A percentile compares a stretch with the other conserved stretches of the same genome.
Conservation (phyloP, 1,139 yeast genomes). For the Geotrichum macrosporum region DNA sequence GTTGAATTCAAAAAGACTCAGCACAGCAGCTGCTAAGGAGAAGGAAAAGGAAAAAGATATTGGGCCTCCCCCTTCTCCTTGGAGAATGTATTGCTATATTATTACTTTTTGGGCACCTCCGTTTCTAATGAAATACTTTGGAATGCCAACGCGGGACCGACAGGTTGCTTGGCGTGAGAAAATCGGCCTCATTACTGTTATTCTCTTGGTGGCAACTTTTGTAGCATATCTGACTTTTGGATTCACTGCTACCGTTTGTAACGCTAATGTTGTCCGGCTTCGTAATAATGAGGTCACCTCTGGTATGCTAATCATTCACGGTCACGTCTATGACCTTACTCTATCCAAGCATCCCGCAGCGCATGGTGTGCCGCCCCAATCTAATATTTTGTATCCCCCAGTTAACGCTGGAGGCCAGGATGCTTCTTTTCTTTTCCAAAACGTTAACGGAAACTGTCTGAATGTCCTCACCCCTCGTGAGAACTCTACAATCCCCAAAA, state of each 20-base stretch:
- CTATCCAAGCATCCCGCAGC: slow-evolving; percentile 74
- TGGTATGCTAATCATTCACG: slow-evolving; percentile 73
- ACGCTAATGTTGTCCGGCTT: slow-evolving; percentile 48
- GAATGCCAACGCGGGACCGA: slow-evolving; percentile 71
- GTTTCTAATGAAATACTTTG: slow-evolving; percentile 64
- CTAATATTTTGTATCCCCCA: slow-evolving; percentile 79
- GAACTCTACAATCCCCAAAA: slow-evolving; percentile 65
- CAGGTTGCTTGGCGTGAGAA: slow-evolving; percentile 98
- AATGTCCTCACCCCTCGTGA: slow-evolving; percentile 71
- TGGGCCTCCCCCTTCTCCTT: slow-evolving; percentile 47
- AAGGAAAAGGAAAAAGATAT: slow-evolving; percentile 7
- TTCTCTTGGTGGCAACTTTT: slow-evolving; percentile 66
- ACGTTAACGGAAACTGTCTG: slow-evolving; percentile 90
- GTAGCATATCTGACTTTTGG: slow-evolving; percentile 90
- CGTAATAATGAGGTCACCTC: slow-evolving; percentile 53
- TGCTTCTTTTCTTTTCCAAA: slow-evolving; percentile 85
- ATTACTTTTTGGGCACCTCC: slow-evolving; percentile 93
- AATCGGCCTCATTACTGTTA: slow-evolving; percentile 74
- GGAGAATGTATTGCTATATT: slow-evolving; percentile 76
- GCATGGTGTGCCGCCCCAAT: slow-evolving; percentile 62
- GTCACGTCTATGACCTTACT: slow-evolving; percentile 70
- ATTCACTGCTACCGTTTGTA: slow-evolving; percentile 80
- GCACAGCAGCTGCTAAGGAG: slow-evolving; percentile 23
- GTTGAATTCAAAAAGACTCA: slow-evolving; percentile 19
- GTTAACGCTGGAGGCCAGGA: slow-evolving; percentile 85